Evolutionary conservation across 768 basidiomycete species (phyloP), one percentile per base, ranked within the genome.

Genomic region (Podaxis pistillaris): DNA sequence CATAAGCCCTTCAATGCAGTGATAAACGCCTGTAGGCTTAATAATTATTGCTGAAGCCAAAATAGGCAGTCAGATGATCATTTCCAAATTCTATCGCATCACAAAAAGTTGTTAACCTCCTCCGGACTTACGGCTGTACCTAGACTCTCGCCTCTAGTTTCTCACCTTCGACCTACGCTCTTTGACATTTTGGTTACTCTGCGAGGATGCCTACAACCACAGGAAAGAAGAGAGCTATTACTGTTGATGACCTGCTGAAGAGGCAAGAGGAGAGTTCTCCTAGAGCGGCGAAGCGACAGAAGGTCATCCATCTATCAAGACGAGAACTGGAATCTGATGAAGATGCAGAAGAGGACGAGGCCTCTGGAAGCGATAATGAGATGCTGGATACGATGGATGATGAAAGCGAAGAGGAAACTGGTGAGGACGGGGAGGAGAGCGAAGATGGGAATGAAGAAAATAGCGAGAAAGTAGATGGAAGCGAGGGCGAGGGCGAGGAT

Each of bases 211-310:
- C 46, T 30, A n/a, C 19, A 4, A 17, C 12, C 11, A 19, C n/a
- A 17, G 30, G 44, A 56, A 64, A 65, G 72, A 75, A 65, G 64
- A 69, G 62, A n/a, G 52, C 57, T 0, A 60, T 79, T 26, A 80
- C 78, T 40, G 70, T 76, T 0, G 84, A 85, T 63, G 83, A 84
- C 51, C 71, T 84, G 7, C 73, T 84, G 53, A 78, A 74, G 63
- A 70, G 73, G 56, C 79, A 79, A 65, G 84, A 86, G 63, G 77
- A 73, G 17, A 38, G 28, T 13, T 6, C 2, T 8, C 1, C 53
- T 38, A 74, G 72, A 22, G 65, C 69, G 1, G 62, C 67, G 2
- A 84, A 86, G 68, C 77, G 74, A 63, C 65, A 69, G 53, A 76
- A 71, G 37, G 57, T 78, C 24, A 17, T 37, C 40, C 51, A 54